Conservation (phyloP, 106 monocot genomes). For the Posidonia australis region DNA sequence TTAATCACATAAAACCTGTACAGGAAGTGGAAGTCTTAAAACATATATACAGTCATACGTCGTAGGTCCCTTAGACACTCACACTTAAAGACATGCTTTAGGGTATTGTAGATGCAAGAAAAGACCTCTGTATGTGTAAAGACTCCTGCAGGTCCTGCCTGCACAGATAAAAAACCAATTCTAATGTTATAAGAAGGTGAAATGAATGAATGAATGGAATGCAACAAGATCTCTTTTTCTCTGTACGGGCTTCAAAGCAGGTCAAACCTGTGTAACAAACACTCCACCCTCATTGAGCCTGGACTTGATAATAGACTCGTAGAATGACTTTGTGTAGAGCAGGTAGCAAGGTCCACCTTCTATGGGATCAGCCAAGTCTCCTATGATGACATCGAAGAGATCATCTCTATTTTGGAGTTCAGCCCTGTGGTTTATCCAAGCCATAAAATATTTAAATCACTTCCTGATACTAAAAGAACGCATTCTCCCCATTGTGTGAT, state of each 20-base stretch:
- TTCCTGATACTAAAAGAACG: too few species aligned
- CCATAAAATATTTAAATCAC: too few species aligned
- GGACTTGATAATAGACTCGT: conserved; percentile 52
- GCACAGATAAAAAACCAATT: not conserved
- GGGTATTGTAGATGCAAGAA: conserved; percentile 68
- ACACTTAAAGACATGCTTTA: conserved; percentile 74
- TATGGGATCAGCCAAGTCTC: conserved; percentile 70
- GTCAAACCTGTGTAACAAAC: conserved; percentile 3
- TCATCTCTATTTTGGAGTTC: conserved; percentile 55
- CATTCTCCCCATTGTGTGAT: not conserved
- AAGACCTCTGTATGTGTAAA: conserved; percentile 72
- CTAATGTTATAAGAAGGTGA: too few species aligned
- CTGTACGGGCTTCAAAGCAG: too few species aligned
- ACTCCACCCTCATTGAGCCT: conserved; percentile 24
- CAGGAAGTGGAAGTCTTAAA: too few species aligned
- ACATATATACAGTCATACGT: too few species aligned
- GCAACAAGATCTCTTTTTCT: too few species aligned
- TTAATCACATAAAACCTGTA: too few species aligned
- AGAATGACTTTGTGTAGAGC: conserved; percentile 80
- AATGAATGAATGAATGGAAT: too few species aligned
- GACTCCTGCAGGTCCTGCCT: conserved; percentile 84
- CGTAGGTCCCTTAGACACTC: too few species aligned
- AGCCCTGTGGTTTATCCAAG: conserved; percentile 36
- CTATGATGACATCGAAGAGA: conserved; percentile 63
- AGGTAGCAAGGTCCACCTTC: conserved; percentile 89